Base-by-base conservation (phyloP, 2,329 filamentous ascomycete genomes). In the Mycosphaerella sp. region DNA sequence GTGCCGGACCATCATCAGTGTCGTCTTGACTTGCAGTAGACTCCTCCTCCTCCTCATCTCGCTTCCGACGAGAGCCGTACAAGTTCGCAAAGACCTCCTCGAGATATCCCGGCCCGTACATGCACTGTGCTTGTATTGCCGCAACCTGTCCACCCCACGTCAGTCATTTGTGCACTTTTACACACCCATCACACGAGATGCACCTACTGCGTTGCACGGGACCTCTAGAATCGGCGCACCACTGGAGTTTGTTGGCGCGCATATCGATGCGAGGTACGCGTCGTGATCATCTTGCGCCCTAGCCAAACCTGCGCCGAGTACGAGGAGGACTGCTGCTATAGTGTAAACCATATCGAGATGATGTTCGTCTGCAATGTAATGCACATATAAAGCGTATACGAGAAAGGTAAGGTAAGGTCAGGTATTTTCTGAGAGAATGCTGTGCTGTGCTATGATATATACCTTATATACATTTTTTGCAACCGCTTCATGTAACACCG, bases 161-260 rank as follows among this genome's bases (percentile, higher is more conserved):
- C 12, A 39, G 34, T 43, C 30, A 18, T 28, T 28, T 43, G 10
- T 4, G 37, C 25, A 27, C 14, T 32, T 14, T 42, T 13, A 25
- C 4, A 10, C 6, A 12, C 7, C 13, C 28, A n/a, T n/a, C n/a
- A n/a, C n/a, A 9, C 16, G 9, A 6, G 12, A 18, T 27, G n/a
- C 8, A 46, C 41, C 36, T 40, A 60, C 49, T 9, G 58, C 57
- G 34, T 60, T 61, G 52, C 63, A 66, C 4, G 63, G 62, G 6
- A 59, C 56, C 17, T 57, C 59, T 28, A 56, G 48, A 41, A 64
- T 60, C 12, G 58, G 55, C 6, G 41, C 16, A 18, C 59, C 56
- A 27, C 41, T 59, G 2, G 49, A 41, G 42, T 62, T 60, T 3
- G 40, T 48, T 6, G 63, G 63, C 7, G 43, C 34, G 54, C 63